Evolutionary conservation across 371 early-diverging fungal genomes (phyloP), one percentile per base, ranked within the genome.

Genomic region (Paramicrosporidium saccamoebae): DNA sequence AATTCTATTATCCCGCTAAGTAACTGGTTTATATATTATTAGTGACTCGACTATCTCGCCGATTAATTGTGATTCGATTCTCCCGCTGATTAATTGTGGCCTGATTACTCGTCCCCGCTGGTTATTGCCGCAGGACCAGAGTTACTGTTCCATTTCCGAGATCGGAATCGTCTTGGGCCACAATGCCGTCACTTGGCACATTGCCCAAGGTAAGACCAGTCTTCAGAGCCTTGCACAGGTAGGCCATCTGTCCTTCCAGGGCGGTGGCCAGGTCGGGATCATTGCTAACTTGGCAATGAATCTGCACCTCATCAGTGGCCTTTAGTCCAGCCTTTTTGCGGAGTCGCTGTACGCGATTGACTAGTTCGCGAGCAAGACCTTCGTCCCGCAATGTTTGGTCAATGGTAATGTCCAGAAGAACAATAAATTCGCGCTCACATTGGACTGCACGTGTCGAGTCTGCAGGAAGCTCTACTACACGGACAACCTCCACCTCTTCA

Each of bases 281-380:
- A 27, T 55, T 42, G 5, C 46, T 47, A 25, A 84, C 46, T 28
- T 62, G 41, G 36, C 61, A 67, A 42, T 64, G 68, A 57, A 68
- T 68, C 28, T 45, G 34, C 29, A 86, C 66, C 21, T 64, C 60
- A 41, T 90, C 92, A 9, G 66, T 68, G 2, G 81, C 66, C 39
- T 63, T 53, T 30, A 88, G 50, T 16, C 56, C 61, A 1, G 64
- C 61, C 62, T 79, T 77, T 59, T 96, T 98, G 40, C 98, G 63
- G 32, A 92, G 48, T 35, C 84, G 69, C 53, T 98, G 96, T 10
- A 95, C 71, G 36, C 94, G 71, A 58, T 92, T 94, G 33, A 90
- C 65, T 32, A 96, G 48, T 51, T 98, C 98, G 34, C 98, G 63
- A 10, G 94, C 95, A 25, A 65, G 29, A 29, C 86, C 88, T 48